A percentile compares a stretch with the other conserved stretches of the same genome.
phyloP scores from a whole-genome alignment of 1,284 basidiomycete genomes.

The Ceratobasidium theobromae region DNA sequence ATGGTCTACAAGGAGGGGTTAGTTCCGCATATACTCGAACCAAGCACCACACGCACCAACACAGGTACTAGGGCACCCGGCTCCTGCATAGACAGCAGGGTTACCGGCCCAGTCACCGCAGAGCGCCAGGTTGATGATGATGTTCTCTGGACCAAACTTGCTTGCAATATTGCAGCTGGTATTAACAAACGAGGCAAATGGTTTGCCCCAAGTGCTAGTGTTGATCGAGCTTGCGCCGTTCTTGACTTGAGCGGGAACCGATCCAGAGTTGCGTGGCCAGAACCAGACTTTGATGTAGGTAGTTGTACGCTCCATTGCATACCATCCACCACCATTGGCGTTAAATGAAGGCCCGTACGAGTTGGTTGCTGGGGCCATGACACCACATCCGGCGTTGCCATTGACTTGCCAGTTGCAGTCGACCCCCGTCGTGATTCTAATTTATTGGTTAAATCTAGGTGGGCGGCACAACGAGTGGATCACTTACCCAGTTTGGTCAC shows the following conservation, averaged over 20 bases:
- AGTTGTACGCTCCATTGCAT: slow-evolving; percentile 55
- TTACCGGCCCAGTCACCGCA: slow-evolving; percentile 52
- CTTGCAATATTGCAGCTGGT: slow-evolving; percentile 47
- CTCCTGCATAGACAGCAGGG: slow-evolving; percentile 39
- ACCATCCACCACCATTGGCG: slow-evolving; percentile 61
- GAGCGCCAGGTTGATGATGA: slow-evolving; percentile 49
- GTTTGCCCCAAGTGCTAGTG: slow-evolving; percentile 53
- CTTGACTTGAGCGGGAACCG: slow-evolving; percentile 51
- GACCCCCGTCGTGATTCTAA: slow-evolving; percentile 46
- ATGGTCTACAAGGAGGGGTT: slow-evolving; percentile 37
- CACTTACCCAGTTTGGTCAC: slow-evolving; percentile 54
- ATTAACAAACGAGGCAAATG: slow-evolving; percentile 49
- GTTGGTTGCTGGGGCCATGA: slow-evolving; percentile 47
- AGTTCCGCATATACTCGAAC: neutral
- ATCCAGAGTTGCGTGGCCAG: slow-evolving; percentile 51
- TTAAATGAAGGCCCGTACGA: slow-evolving; percentile 67
- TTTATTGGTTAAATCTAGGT: neutral
- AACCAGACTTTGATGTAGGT: slow-evolving; percentile 60
- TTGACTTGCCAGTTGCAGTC: slow-evolving; percentile 60
- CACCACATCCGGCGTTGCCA: slow-evolving; percentile 67
- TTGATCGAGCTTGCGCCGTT: slow-evolving; percentile 48
- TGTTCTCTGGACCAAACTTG: slow-evolving; percentile 50
- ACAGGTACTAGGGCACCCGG: slow-evolving; percentile 40
- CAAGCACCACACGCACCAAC: slow-evolving; percentile 30
- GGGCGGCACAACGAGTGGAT: neutral